These are phyloP conservation scores for Malassezia nana DNA, from an alignment of 1,284 basidiomycete species.

Conservation along the genomic window DNA sequence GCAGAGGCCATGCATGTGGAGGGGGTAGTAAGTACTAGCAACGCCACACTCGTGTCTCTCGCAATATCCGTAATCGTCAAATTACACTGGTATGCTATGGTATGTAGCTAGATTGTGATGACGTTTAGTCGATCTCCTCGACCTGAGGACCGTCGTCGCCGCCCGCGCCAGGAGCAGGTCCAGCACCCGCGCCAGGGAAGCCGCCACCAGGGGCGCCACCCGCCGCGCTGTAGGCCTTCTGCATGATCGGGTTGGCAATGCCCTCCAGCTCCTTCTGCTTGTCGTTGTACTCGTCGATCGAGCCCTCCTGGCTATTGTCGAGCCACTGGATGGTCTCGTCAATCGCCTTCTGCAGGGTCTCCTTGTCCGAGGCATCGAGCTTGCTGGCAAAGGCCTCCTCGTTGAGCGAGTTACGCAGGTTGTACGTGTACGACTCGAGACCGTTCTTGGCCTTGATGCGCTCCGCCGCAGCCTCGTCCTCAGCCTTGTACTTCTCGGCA, in stretches of 20 bases:
- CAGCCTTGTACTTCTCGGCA: slow-evolving; percentile 65
- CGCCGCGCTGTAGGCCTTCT: slow-evolving; percentile 67
- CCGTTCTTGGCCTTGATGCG: slow-evolving; percentile 71
- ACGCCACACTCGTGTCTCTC: no score
- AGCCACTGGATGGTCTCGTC: slow-evolving; percentile 81
- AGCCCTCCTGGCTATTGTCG: slow-evolving; percentile 75
- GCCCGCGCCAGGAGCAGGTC: slow-evolving; percentile 14
- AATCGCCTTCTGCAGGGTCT: slow-evolving; percentile 70
- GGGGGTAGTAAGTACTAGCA: no score
- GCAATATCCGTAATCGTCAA: neutral
- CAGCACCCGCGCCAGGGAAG: slow-evolving; percentile 36
- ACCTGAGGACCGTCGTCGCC: slow-evolving; percentile 70
- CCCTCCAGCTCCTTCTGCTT: slow-evolving; percentile 92
- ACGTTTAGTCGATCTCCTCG: slow-evolving; percentile 63
- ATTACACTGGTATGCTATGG: slow-evolving; percentile 1
- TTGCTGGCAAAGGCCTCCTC: slow-evolving; percentile 56
- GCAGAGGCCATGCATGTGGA: no score
- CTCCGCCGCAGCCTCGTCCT: slow-evolving; percentile 52
- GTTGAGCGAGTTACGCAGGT: slow-evolving; percentile 67
- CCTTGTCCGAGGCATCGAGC: slow-evolving; percentile 78
- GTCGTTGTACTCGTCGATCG: slow-evolving; percentile 89
- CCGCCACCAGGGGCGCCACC: slow-evolving; percentile 56
- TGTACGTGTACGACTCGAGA: slow-evolving; percentile 88
- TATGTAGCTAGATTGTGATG: neutral
- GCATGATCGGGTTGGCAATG: slow-evolving; percentile 87